Evolutionary conservation across 169 alveolate species (phyloP).

Genomic region (Theileria parva): DNA sequence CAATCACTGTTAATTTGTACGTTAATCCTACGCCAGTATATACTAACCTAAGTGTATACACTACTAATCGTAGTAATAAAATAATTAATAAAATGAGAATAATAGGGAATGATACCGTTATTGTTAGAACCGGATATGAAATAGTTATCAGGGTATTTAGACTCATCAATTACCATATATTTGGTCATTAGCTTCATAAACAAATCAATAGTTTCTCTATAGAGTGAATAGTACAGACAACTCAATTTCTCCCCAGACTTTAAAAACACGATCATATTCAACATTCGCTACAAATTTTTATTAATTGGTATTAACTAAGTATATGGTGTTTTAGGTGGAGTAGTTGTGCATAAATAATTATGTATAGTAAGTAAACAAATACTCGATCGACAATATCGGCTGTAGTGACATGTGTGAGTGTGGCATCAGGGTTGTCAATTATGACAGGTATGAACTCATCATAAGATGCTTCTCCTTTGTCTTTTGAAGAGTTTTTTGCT

Average conservation of each 20-base stretch:
- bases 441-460: not conserved
- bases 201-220: constrained; percentile 37
- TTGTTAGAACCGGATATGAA: constrained; percentile 49
- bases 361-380: not conserved
- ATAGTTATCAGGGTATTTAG: constrained; percentile 23
- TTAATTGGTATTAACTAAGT: not conserved
- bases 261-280: constrained; percentile 21
- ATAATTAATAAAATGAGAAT: not conserved
- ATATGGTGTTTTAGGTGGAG: not conserved
- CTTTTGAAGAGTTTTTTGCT: not conserved
- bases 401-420: constrained; percentile 3
- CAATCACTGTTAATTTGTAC: constrained; percentile 75
- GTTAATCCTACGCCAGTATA: constrained; percentile 60
- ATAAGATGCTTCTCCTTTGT: not conserved
- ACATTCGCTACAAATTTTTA: not conserved
- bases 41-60: not conserved
- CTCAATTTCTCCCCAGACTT: not conserved
- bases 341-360: not conserved
- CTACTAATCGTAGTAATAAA: not conserved
- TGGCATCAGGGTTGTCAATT: not conserved
- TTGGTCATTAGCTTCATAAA: constrained; percentile 65
- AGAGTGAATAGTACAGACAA: constrained; percentile 24
- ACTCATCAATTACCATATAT: constrained; percentile 25
- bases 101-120: constrained; percentile 29
- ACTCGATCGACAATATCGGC: constrained; percentile 12